phyloP scores from a whole-genome alignment of 768 basidiomycete genomes.

The Scleroderma citrinum region DNA sequence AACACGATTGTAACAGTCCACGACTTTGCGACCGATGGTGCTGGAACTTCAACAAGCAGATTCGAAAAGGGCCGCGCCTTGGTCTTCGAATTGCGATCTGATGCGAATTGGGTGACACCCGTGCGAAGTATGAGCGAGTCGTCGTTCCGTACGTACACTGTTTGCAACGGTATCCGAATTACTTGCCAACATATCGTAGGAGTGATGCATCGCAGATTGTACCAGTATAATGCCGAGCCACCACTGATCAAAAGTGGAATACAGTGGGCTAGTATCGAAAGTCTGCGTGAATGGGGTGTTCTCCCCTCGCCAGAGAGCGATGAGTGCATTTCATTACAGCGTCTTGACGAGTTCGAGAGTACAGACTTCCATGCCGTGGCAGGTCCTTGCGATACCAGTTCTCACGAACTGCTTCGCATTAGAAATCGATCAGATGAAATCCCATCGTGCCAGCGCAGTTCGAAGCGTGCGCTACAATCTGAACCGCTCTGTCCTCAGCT shows the following conservation, averaged over 20 bases:
- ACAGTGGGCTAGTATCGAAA: neutral
- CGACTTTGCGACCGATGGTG: conserved; percentile 11
- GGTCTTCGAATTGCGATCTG: conserved; percentile 9
- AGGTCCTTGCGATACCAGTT: neutral
- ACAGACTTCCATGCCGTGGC: conserved; percentile 25
- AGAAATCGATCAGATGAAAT: neutral
- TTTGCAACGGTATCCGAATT: neutral
- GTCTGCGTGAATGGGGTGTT: conserved; percentile 36
- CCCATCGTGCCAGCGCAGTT: neutral
- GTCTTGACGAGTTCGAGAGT: conserved; percentile 40
- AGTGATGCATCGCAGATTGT: conserved; percentile 12
- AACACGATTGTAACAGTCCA: conserved; percentile 15
- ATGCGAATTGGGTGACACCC: conserved; percentile 17
- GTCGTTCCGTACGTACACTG: conserved; percentile 17
- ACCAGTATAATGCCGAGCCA: conserved; percentile 17
- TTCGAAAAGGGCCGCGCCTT: conserved; percentile 19
- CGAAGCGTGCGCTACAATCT: conserved; percentile 7
- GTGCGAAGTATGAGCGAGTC: conserved; percentile 7
- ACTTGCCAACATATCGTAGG: conserved; percentile 14
- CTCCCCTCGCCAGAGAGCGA: conserved; percentile 21
- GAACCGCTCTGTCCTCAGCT: conserved; percentile 7
- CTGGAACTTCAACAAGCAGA: neutral
- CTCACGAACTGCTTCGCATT: neutral
- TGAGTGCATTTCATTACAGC: conserved; percentile 32
- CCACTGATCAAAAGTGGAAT: conserved; percentile 7